Evolutionary conservation across 2,329 filamentous ascomycete genomes (phyloP), one percentile per base, ranked within the genome.

Genomic region (Aureobasidium subglaciale): DNA sequence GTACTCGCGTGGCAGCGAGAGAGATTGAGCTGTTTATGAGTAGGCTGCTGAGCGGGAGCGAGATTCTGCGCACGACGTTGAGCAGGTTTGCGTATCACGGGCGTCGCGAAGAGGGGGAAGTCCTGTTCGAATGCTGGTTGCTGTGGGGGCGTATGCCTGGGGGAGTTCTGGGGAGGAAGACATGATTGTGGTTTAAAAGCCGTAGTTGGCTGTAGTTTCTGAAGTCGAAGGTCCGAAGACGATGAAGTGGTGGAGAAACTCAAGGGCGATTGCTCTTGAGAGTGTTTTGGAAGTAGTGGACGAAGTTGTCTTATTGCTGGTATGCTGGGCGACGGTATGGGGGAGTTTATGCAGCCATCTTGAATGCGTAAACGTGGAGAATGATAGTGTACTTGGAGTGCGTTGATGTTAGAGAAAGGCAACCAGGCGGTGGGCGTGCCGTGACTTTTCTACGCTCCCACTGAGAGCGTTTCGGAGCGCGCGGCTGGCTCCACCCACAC

Each of bases 171-270:
- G 73, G 75, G 71, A 81, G 85, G 81, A 84, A 80, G 86, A 87
- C 87, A 91, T 91, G 80, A 66, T 90, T 83, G 82, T 68, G 75
- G 71, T 71, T 73, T 70, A 72, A 83, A 81, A 88, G 87, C 86
- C 87, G 87, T 90, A 80, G 80, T 90, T 85, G 86, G 85, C 84
- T 87, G 70, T 78, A 81, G 64, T 72, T 75, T 55, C 45, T 41
- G 38, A 34, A 30, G 55, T 55, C 55, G 38, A 30, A 20, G 81
- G 78, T 65, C 65, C 43, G 43, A 48, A 25, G 43, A 48, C 43
- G 43, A 48, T 18, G 43, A 48, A 30, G 43, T 48, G 75, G 82
- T 79, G 67, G 75, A 83, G 81, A 22, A 42, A 35, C 86, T 86
- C 84, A 87, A 82, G 62, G 64, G 64, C 61, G 62, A 60, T 62